These are phyloP conservation scores for Bidens hawaiensis DNA, from an alignment of 140 eudicot genomes.

Conservation along the genomic window DNA sequence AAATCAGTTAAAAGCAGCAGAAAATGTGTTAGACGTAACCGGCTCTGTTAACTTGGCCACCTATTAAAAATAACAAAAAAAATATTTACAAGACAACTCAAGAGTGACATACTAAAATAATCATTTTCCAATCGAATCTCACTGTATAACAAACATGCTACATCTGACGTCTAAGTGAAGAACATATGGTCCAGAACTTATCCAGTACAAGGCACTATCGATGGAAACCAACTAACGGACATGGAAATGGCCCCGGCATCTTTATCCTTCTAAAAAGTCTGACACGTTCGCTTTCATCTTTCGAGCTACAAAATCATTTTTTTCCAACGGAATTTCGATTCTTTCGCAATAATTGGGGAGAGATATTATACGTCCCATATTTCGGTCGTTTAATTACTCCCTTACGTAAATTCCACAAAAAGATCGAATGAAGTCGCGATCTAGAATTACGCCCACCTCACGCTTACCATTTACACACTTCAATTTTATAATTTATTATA, in stretches of 20 bases:
- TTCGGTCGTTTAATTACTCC: not conserved
- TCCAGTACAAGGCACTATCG: slow-evolving; percentile 19
- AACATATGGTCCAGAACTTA: slow-evolving; percentile 19
- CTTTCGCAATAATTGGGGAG: not conserved
- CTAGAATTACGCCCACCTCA: not conserved
- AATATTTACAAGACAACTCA: too few relatives aligned
- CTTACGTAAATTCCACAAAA: not conserved
- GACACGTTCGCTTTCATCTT: slow-evolving; percentile 8
- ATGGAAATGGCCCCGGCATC: slow-evolving; percentile 8
- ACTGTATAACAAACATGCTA: too few relatives aligned
- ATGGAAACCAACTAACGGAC: slow-evolving; percentile 15
- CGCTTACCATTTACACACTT: not conserved
- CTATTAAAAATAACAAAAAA: too few relatives aligned
- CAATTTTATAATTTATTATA: too few relatives aligned
- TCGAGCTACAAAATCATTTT: slow-evolving; percentile 6
- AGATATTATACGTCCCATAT: not conserved
- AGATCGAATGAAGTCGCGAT: not conserved
- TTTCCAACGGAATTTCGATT: not conserved
- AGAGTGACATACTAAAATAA: too few relatives aligned
- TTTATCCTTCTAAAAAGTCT: slow-evolving; percentile 17
- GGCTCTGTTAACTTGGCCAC: too few relatives aligned
- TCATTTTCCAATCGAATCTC: too few relatives aligned
- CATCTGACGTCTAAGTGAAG: too few relatives aligned
- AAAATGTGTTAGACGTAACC: too few relatives aligned
- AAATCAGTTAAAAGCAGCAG: too few relatives aligned